Evolutionary conservation across 768 basidiomycete species (phyloP).

Genomic region (Melanogaster broomeanus): DNA sequence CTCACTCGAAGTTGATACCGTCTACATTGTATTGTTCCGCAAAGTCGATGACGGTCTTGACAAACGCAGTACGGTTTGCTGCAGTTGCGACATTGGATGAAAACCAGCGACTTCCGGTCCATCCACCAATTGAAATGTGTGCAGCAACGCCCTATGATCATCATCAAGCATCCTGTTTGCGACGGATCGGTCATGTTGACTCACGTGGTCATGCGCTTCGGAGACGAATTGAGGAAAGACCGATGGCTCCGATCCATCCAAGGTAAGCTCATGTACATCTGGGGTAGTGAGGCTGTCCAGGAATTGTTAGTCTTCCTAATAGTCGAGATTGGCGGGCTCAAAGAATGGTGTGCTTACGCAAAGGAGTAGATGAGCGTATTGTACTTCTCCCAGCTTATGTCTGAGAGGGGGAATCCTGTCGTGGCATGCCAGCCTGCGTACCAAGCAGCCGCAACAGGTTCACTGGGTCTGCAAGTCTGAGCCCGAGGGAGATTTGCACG

Average conservation of each 20-base stretch:
- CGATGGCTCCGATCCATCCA: constrained; percentile 42
- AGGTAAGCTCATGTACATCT: constrained; percentile 28
- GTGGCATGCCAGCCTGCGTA: constrained; percentile 66
- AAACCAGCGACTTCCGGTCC: constrained; percentile 64
- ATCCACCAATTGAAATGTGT: constrained; percentile 67
- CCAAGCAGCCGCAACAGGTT: constrained; percentile 53
- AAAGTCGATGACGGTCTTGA: constrained; percentile 54
- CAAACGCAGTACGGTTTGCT: constrained; percentile 63
- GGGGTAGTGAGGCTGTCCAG: constrained; percentile 32
- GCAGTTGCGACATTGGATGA: constrained; percentile 60
- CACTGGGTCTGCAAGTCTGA: neutral
- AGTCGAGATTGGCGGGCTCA: neutral
- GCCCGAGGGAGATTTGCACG: neutral
- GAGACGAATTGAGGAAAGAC: constrained; percentile 58
- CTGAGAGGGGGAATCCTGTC: constrained; percentile 48
- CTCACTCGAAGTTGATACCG: constrained; percentile 47
- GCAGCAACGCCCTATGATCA: constrained; percentile 52
- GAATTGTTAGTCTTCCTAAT: neutral
- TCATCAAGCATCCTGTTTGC: neutral
- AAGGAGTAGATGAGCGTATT: constrained; percentile 67
- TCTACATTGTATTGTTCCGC: constrained; percentile 53
- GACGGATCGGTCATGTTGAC: neutral
- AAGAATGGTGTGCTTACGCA: constrained; percentile 39
- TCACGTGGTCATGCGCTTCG: constrained; percentile 36
- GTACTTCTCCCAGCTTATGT: constrained; percentile 70